Base-by-base conservation (phyloP, 1,284 basidiomycete genomes). In the Trichosporon sp. region DNA sequence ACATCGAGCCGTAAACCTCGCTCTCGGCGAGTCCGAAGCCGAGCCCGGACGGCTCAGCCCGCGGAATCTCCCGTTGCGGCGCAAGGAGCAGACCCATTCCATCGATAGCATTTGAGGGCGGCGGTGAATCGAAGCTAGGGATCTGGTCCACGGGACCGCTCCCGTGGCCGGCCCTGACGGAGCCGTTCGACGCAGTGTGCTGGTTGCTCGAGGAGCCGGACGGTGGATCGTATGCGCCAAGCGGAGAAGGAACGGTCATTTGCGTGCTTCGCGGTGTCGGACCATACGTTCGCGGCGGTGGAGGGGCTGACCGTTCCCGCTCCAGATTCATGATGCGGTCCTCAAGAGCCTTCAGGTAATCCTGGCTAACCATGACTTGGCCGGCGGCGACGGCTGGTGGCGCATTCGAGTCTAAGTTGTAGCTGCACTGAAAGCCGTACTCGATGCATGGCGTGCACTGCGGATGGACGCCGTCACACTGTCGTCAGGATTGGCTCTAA, bases 391-490 rank as follows among this genome's bases (percentile, higher is more conserved):
- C 59, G 31, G 59, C 19, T 4, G 37, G 48, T 0, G 74, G 68
- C 1, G 71, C 71, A 54, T 32, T 65, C 11, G 73, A 75, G 37
- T 75, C 74, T 2, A 75, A 68, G 5, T 48, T 54, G 46, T 75
- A 75, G 6, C 68, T 65, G 67, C 74, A 75, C 8, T 48, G 59
- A 19, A 71, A 70, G 2, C 74, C 74, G 2, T 71, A 65, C 2
- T 66, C 21, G 7, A 43, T 68, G 56, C 74, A 75, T 8, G 74
- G 71, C 7, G 72, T 75, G 64, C 74, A 75, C 2, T 59, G 21
- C 2, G 74, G 74, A 7, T 71, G 69, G 5, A 73, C 31, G n/a
- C 74, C 74, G 38, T 75, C 74, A 40, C 74, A 75, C 74, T 74
- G 51, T 4, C 0, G 43, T 70, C 35, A 70, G 69, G 38, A 40